Conservation (phyloP, 1,139 yeast genomes). For the Taphrina betulina region DNA sequence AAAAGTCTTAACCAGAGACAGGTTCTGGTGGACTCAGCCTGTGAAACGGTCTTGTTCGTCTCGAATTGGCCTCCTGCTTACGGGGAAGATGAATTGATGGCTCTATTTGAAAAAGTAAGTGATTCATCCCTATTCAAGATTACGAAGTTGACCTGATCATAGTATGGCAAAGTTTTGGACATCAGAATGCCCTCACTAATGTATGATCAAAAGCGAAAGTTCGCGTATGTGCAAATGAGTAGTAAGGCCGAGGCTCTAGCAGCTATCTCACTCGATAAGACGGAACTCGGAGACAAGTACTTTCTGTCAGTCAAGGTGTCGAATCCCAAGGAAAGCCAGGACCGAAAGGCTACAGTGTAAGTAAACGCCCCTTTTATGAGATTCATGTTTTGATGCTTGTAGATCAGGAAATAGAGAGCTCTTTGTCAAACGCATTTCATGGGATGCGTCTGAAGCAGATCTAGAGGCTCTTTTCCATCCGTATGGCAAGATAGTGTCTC, state of each 20-base stretch:
- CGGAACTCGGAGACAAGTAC: slow-evolving; percentile 41
- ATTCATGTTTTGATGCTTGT: too few species aligned
- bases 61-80: slow-evolving; percentile 45
- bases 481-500: slow-evolving; percentile 53
- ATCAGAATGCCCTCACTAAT: slow-evolving; percentile 68
- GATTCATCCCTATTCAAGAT: too few species aligned
- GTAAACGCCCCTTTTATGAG: too few species aligned
- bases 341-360: too few species aligned
- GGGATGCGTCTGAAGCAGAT: slow-evolving; percentile 42
- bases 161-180: slow-evolving; percentile 53
- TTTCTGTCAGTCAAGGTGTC: slow-evolving; percentile 25
- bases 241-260: slow-evolving; percentile 50
- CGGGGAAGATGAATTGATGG: slow-evolving; percentile 42
- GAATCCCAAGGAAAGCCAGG: slow-evolving; percentile 24
- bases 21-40: slow-evolving; percentile 52
- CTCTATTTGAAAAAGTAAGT: slow-evolving; percentile 47
- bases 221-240: slow-evolving; percentile 67
- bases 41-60: slow-evolving; percentile 59
- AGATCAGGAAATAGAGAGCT: too few species aligned
- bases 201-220: slow-evolving; percentile 59
- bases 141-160: background rate
- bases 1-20: slow-evolving; percentile 51
- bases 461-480: slow-evolving; percentile 45
- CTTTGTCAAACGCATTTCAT: slow-evolving; percentile 56
- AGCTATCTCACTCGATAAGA: slow-evolving; percentile 55